Evolutionary conservation across 2,329 filamentous ascomycete genomes (phyloP).

Genomic region (Fusarium redolens): DNA sequence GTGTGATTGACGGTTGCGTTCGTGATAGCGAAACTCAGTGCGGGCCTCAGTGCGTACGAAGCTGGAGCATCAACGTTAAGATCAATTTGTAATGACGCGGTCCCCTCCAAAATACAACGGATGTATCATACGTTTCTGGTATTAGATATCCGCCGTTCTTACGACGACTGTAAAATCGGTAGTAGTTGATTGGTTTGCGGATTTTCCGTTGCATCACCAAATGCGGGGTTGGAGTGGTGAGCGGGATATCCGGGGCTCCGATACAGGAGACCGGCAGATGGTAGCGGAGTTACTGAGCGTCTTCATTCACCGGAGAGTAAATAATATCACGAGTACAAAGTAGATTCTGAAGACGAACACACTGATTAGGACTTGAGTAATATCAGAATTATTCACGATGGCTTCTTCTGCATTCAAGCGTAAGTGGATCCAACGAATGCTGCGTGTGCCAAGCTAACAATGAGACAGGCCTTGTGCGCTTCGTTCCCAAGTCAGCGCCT

Average conservation of each 20-base stretch:
- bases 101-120: not conserved
- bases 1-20: not conserved
- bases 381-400: not conserved
- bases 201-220: not conserved
- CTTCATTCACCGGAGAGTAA: not conserved
- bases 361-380: accelerated
- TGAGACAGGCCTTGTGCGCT: conserved; percentile 4
- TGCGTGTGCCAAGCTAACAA: not conserved
- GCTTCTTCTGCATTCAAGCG: not conserved
- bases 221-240: conserved; percentile 2
- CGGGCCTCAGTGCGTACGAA: not conserved
- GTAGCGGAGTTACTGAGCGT: not conserved
- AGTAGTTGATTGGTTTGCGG: not conserved
- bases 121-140: conserved; percentile 3
- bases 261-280: conserved; percentile 1
- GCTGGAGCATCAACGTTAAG: not conserved
- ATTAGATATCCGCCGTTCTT: not conserved
- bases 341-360: not conserved
- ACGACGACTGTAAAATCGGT: not conserved
- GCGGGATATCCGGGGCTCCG: conserved; percentile 14
- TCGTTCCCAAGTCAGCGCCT: conserved; percentile 4
- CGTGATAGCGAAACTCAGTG: not conserved
- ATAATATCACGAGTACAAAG: not conserved
- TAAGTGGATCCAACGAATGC: not conserved
- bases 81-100: not conserved